A percentile compares a stretch with the other conserved stretches of the same genome.
These are phyloP conservation scores for Epichloe festucae DNA, from an alignment of 2,329 filamentous ascomycete species.

Conservation along the genomic window DNA sequence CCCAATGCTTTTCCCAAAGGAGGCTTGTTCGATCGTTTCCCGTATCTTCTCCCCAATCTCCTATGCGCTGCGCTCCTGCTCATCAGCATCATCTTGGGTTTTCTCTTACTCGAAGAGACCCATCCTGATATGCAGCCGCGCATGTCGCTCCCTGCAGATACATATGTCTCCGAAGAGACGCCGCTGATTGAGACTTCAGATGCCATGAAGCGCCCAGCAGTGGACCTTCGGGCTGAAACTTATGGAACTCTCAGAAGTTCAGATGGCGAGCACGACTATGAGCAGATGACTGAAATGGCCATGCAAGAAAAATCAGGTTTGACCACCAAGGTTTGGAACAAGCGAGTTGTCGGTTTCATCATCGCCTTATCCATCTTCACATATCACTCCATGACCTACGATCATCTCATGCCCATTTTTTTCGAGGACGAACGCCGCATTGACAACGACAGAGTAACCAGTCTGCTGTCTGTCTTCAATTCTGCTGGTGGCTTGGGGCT, in stretches of 20 bases:
- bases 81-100: constrained; percentile 68
- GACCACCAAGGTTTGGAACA: constrained; percentile 34
- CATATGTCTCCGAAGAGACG: constrained; percentile 51
- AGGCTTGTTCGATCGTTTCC: constrained; percentile 63
- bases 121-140: constrained; percentile 67
- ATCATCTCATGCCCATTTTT: constrained; percentile 79
- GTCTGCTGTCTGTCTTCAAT: constrained; percentile 33
- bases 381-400: constrained; percentile 91
- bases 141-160: constrained; percentile 31
- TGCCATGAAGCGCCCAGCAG: constrained; percentile 56
- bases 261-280: constrained; percentile 33
- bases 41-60: constrained; percentile 81
- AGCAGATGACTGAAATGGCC: constrained; percentile 16
- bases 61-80: constrained; percentile 67
- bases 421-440: constrained; percentile 60
- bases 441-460: constrained; percentile 20
- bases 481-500: constrained; percentile 50
- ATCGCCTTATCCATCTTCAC: constrained; percentile 81
- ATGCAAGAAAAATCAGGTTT: constrained; percentile 21
- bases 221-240: constrained; percentile 63
- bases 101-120: constrained; percentile 73
- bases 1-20: constrained; percentile 54
- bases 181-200: constrained; percentile 65
- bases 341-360: constrained; percentile 61
- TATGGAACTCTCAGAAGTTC: constrained; percentile 56